These are phyloP conservation scores for Diplocarpon mali DNA, from an alignment of 2,329 filamentous ascomycete genomes.

Conservation along the genomic window DNA sequence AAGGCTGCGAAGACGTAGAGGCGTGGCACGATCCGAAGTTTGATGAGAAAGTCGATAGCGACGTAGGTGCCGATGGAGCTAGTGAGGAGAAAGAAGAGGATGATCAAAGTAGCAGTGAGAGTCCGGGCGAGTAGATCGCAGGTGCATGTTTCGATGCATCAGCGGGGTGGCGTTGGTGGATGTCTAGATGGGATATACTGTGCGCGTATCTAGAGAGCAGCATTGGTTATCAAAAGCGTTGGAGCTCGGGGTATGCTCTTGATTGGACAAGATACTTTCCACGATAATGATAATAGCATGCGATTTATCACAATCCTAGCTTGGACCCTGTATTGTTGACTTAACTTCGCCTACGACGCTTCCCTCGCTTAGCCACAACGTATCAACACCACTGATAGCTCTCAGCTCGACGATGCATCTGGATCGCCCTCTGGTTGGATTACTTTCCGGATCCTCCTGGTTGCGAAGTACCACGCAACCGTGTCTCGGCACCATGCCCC, in stretches of 20 bases:
- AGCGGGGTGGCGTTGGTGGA: background rate
- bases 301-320: too few species aligned
- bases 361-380: too few species aligned
- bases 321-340: too few species aligned
- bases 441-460: too few species aligned
- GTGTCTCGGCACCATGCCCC: too few species aligned
- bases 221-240: too few species aligned
- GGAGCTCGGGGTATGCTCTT: background rate
- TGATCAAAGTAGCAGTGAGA: conserved; percentile 4
- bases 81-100: conserved; percentile 1
- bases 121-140: background rate
- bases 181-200: background rate
- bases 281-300: too few species aligned
- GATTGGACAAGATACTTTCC: background rate
- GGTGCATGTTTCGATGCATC: background rate
- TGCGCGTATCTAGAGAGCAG: background rate
- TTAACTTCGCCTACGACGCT: too few species aligned
- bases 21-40: conserved; percentile 17
- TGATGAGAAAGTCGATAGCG: background rate
- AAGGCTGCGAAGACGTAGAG: conserved; percentile 23
- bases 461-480: too few species aligned
- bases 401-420: too few species aligned
- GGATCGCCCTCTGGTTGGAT: too few species aligned
- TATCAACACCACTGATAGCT: too few species aligned
- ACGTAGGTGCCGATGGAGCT: background rate